These are phyloP conservation scores for Albophoma yamanashiensis DNA, from an alignment of 2,329 filamentous ascomycete genomes.

Conservation along the genomic window DNA sequence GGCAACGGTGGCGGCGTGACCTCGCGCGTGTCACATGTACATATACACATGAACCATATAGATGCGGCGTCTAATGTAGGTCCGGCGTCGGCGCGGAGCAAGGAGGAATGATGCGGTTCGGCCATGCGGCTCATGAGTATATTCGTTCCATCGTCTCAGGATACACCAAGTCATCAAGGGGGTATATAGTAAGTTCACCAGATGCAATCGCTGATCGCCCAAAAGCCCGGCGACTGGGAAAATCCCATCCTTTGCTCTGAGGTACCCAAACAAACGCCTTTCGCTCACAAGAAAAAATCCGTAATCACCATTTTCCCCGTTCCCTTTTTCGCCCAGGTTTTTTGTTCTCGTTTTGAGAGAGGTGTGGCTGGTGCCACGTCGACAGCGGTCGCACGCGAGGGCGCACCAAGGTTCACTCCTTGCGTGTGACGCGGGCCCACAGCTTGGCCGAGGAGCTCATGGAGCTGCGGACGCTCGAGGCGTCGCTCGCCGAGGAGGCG, in stretches of 20 bases:
- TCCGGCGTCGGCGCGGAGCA: not conserved
- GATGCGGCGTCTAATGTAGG: not conserved
- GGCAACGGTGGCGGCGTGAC: not conserved
- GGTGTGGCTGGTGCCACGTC: not conserved
- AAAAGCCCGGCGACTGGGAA: not conserved
- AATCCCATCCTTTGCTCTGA: slow-evolving; percentile 20
- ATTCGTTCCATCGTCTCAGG: slow-evolving; percentile 2
- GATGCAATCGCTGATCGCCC: slow-evolving; percentile 27
- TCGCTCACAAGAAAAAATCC: slow-evolving; percentile 7
- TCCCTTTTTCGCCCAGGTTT: not conserved
- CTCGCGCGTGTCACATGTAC: not conserved
- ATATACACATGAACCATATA: no score
- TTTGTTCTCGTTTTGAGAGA: not conserved
- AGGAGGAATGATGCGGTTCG: not conserved
- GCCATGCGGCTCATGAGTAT: not conserved
- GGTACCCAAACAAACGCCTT: slow-evolving; percentile 17
- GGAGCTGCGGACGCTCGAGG: slow-evolving; percentile 27
- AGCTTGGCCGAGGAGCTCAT: slow-evolving; percentile 19
- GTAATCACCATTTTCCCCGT: not conserved
- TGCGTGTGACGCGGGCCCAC: slow-evolving; percentile 21
- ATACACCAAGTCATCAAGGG: slow-evolving; percentile 10
- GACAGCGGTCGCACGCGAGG: not conserved
- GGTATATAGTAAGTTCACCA: slow-evolving; percentile 35
- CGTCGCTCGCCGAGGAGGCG: slow-evolving; percentile 13
- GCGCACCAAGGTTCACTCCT: slow-evolving; percentile 15